These are phyloP conservation scores for Kodamaea laetipori DNA, from an alignment of 805 yeast genomes.

Conservation along the genomic window DNA sequence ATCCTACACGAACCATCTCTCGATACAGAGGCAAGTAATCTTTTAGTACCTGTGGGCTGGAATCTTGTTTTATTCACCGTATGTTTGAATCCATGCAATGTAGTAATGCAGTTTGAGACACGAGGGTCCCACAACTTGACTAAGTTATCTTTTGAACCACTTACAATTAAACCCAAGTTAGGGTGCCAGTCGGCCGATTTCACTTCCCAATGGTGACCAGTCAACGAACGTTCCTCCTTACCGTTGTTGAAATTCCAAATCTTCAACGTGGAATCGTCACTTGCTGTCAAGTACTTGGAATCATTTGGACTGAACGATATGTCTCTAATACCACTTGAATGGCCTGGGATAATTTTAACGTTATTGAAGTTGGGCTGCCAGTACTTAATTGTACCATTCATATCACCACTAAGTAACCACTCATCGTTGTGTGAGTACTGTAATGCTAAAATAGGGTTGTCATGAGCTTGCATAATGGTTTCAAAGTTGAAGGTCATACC, in stretches of 20 bases:
- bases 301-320: slow-evolving; percentile 89
- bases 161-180: slow-evolving; percentile 75
- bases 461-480: slow-evolving; percentile 98
- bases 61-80: slow-evolving; percentile 85
- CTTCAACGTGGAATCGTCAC: slow-evolving; percentile 88
- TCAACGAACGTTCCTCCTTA: slow-evolving; percentile 71
- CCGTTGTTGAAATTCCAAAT: slow-evolving; percentile 95
- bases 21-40: slow-evolving; percentile 80
- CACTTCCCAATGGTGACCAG: slow-evolving; percentile 99
- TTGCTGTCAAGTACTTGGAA: slow-evolving; percentile 86
- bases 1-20: slow-evolving; percentile 86
- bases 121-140: slow-evolving; percentile 97
- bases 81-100: slow-evolving; percentile 90
- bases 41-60: slow-evolving; percentile 75
- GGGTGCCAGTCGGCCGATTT: slow-evolving; percentile 98
- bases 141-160: slow-evolving; percentile 94
- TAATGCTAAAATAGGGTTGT: slow-evolving; percentile 77
- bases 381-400: slow-evolving; percentile 85
- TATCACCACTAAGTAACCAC: slow-evolving; percentile 94
- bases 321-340: slow-evolving; percentile 81
- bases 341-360: slow-evolving; percentile 76
- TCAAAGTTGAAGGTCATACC: slow-evolving; percentile 94
- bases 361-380: slow-evolving; percentile 99
- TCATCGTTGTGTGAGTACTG: slow-evolving; percentile 88
- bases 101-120: slow-evolving; percentile 67